phyloP scores from a whole-genome alignment of 257 asterid genomes.

The Linderniella brevidens region DNA sequence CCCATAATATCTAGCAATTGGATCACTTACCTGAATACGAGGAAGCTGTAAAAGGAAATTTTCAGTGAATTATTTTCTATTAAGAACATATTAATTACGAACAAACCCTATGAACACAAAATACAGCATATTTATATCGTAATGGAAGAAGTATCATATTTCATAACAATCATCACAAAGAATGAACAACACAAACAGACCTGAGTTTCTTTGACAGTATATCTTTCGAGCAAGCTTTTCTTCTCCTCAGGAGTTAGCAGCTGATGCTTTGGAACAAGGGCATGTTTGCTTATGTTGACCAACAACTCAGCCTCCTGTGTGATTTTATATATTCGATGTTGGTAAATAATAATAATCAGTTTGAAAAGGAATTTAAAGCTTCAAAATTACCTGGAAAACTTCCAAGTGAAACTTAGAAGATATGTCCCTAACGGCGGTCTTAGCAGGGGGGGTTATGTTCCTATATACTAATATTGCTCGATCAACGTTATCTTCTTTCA shows the following conservation, averaged over 20 bases:
- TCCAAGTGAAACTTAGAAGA: constrained; percentile 70
- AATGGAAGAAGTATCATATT: neutral
- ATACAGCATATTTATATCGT: neutral
- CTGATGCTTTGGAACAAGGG: too few species aligned
- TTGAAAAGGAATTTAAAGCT: constrained; percentile 9
- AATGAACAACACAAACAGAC: too few species aligned
- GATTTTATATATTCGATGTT: too few species aligned
- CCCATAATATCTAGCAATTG: constrained; percentile 65
- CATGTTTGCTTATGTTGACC: too few species aligned
- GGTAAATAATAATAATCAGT: too few species aligned
- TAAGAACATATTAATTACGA: too few species aligned
- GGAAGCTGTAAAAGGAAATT: too few species aligned
- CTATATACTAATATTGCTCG: constrained; percentile 65
- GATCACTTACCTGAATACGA: constrained; percentile 61
- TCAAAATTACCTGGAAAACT: constrained; percentile 54
- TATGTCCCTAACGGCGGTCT: constrained; percentile 46
- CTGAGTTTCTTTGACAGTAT: constrained; percentile 86
- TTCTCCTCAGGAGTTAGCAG: constrained; percentile 52
- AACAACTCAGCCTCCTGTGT: constrained; percentile 40
- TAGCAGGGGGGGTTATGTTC: constrained; percentile 58
- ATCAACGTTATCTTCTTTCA: constrained; percentile 51
- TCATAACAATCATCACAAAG: neutral
- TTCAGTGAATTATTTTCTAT: too few species aligned
- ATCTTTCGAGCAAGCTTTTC: constrained; percentile 63
- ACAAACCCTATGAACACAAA: neutral